Evolutionary conservation across 2,329 filamentous ascomycete species (phyloP).

Genomic region (Botrytis cinerea): DNA sequence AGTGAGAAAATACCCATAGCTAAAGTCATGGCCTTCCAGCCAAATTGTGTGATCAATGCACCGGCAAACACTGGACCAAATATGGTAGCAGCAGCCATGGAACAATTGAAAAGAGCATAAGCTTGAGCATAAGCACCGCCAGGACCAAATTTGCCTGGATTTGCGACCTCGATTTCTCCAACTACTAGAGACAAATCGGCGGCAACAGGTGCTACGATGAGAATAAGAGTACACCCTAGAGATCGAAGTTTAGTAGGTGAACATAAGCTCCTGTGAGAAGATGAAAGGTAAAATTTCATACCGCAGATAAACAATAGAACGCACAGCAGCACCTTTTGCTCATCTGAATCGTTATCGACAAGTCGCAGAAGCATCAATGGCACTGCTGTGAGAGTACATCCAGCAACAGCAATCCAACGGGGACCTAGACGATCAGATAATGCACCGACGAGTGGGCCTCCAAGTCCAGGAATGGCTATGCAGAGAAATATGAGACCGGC

Average conservation of each 20-base stretch:
- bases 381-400: constrained; percentile 58
- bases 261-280: constrained; percentile 28
- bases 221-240: constrained; percentile 47
- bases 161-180: constrained; percentile 53
- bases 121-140: constrained; percentile 60
- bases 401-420: constrained; percentile 58
- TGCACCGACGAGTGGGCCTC: constrained; percentile 57
- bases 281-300: background rate
- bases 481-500: constrained; percentile 59
- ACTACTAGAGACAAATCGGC: constrained; percentile 64
- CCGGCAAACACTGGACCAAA: constrained; percentile 54
- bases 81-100: constrained; percentile 52
- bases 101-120: constrained; percentile 55
- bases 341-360: constrained; percentile 56
- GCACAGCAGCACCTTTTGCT: constrained; percentile 65
- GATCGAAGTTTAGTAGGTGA: background rate
- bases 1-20: constrained; percentile 46
- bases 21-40: constrained; percentile 56
- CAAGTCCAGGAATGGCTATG: constrained; percentile 59
- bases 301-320: constrained; percentile 62
- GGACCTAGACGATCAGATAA: constrained; percentile 56
- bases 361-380: constrained; percentile 64
- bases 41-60: constrained; percentile 47
- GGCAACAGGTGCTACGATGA: constrained; percentile 65
- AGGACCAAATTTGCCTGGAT: constrained; percentile 52